Evolutionary conservation across 495 filamentous ascomycete genomes (phyloP).

Genomic region (Ascodesmis nigricans): DNA sequence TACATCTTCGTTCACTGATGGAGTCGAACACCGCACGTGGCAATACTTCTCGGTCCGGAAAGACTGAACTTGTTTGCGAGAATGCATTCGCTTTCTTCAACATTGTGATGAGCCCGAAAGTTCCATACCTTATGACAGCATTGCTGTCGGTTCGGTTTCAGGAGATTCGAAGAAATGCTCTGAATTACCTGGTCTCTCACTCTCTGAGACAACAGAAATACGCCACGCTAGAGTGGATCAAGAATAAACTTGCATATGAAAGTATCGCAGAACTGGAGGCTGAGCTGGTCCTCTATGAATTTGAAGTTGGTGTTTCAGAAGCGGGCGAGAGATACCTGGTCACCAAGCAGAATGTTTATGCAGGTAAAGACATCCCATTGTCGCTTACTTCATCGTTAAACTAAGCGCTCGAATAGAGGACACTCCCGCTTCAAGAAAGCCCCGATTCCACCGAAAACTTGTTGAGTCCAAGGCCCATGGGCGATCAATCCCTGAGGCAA

Average conservation of each 20-base stretch:
- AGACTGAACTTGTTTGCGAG: constrained; percentile 3
- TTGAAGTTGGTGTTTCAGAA: constrained; percentile 10
- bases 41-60: too few relatives aligned
- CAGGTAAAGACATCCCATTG: background rate
- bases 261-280: constrained; percentile 11
- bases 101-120: constrained; percentile 41
- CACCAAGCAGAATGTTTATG: background rate
- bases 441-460: constrained; percentile 10
- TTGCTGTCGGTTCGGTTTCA: constrained; percentile 83
- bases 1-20: constrained; percentile 40
- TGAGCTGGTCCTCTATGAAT: constrained; percentile 7
- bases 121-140: constrained; percentile 83
- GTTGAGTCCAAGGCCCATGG: constrained; percentile 11
- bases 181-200: constrained; percentile 42
- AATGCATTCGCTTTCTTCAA: constrained; percentile 39
- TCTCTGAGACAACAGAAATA: constrained; percentile 40
- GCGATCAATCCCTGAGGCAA: constrained; percentile 13
- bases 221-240: constrained; percentile 21
- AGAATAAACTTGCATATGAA: constrained; percentile 15
- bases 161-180: constrained; percentile 48
- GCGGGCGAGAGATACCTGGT: constrained; percentile 8
- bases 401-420: constrained; percentile 5
- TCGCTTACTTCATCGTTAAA: constrained; percentile 2
- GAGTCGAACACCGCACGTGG: constrained; percentile 20
- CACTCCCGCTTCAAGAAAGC: constrained; percentile 8